phyloP scores from a whole-genome alignment of 495 filamentous ascomycete genomes.

The Parathielavia hyrcaniae region DNA sequence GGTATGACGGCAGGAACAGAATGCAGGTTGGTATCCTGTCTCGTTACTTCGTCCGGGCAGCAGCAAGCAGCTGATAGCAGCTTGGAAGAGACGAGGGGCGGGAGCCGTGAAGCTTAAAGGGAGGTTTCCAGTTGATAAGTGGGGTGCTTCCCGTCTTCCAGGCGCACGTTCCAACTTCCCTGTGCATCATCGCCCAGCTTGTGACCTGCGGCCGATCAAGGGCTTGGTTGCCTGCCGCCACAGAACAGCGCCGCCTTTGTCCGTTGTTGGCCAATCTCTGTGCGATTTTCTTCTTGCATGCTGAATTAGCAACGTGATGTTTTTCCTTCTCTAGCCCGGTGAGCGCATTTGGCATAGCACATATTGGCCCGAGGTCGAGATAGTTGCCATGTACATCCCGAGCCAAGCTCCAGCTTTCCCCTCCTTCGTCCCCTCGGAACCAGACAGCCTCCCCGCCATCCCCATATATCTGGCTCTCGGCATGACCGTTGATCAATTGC shows the following conservation, averaged over 20 bases:
- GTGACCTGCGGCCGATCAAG: slow-evolving; percentile 12
- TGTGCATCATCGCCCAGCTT: slow-evolving; percentile 23
- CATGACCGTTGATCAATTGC: slow-evolving; percentile 27
- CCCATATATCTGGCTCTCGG: slow-evolving; percentile 24
- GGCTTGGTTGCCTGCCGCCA: background rate
- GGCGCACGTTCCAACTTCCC: slow-evolving; percentile 11
- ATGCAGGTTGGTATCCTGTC: background rate
- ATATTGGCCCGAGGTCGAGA: background rate
- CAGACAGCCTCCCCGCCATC: slow-evolving; percentile 16
- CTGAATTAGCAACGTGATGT: too few relatives aligned
- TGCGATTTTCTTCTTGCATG: too few relatives aligned
- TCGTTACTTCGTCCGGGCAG: too few relatives aligned
- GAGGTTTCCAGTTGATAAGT: slow-evolving; percentile 25
- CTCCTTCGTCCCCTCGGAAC: slow-evolving; percentile 17
- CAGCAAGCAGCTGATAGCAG: slow-evolving; percentile 7
- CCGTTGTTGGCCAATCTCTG: too few relatives aligned
- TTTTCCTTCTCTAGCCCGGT: too few relatives aligned
- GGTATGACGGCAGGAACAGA: background rate
- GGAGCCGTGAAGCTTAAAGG: slow-evolving; percentile 28
- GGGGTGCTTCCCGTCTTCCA: slow-evolving; percentile 28
- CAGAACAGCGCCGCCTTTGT: too few relatives aligned
- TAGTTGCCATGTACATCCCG: slow-evolving; percentile 3
- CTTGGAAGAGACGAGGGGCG: slow-evolving; percentile 18
- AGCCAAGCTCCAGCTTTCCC: slow-evolving; percentile 12
- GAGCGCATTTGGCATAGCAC: background rate